Base-by-base conservation (phyloP, 2,329 filamentous ascomycete genomes). In the Aspergillus tanneri region DNA sequence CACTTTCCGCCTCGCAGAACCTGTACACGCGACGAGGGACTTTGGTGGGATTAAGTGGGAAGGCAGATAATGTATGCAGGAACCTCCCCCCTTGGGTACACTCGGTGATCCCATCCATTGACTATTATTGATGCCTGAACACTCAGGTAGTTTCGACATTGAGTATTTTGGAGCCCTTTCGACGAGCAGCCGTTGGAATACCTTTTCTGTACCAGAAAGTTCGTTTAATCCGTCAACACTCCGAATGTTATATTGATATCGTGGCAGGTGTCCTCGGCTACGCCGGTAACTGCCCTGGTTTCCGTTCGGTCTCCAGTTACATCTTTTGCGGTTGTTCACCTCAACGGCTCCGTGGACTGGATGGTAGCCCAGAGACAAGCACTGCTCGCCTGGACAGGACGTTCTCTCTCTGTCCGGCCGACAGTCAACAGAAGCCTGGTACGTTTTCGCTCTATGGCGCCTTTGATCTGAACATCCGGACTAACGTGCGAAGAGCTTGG, bases 301-400 rank as follows among this genome's bases (percentile, higher is more conserved):
- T 88, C 88, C 23, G 90, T 92, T 19, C 93, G 90, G 67, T 90
- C 90, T 4, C 84, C 89, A 4, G 84, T 86, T 43, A 93, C 91
- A 1, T 91, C 90, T 5, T 91, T 99, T 59, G 85, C 88, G 10
- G 83, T 95, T 6, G 79, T 99, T 21, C 87, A 92, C 66, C 82
- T 99, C 42, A 90, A 99, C 74, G 93, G 93, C 49, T 90, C 90
- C 4, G 85, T 90, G 49, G 93, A 99, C 72, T 99, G 93, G 92
- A 88, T 96, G 77, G 77, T 99, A 7, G 82, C 89, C 5, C 91
- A 97, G 67, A 82, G 89, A 53, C 86, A 88, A 56, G 90, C 90
- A 1, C 77, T 99, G 44, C 78, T 97, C n/a, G 93, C 93, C 46
- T 99, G 93, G 93, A 96, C 92, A 0, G 93, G 93, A 22, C 88